Conservation (phyloP, 2,329 filamentous ascomycete species). For the Neofusicoccum umdonicola region DNA sequence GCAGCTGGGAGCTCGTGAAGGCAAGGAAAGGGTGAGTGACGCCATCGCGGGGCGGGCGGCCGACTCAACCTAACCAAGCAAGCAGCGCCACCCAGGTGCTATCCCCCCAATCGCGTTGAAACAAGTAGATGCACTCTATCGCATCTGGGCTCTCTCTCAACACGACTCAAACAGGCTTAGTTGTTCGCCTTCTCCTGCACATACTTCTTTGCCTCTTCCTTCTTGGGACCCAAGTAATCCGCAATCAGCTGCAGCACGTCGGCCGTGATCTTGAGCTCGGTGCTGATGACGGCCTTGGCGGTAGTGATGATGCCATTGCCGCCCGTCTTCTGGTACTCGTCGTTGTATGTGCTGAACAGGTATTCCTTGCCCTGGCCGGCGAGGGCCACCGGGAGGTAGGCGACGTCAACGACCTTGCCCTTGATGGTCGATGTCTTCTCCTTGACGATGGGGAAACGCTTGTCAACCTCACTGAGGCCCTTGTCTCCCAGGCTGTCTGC, state of each 20-base stretch:
- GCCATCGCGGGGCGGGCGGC: neutral
- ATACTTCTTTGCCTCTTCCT: slow-evolving; percentile 32
- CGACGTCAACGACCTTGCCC: slow-evolving; percentile 27
- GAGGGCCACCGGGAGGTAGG: slow-evolving; percentile 29
- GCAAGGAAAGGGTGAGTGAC: slow-evolving; percentile 11
- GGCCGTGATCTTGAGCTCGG: slow-evolving; percentile 38
- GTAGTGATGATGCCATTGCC: slow-evolving; percentile 36
- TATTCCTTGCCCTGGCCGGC: slow-evolving; percentile 33
- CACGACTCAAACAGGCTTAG: neutral
- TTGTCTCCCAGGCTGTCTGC: slow-evolving; percentile 59
- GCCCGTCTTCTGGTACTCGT: slow-evolving; percentile 40
- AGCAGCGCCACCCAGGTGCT: neutral
- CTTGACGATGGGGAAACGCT: slow-evolving; percentile 45
- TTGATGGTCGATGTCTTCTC: slow-evolving; percentile 47
- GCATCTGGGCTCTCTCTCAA: neutral
- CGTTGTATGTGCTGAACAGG: slow-evolving; percentile 35
- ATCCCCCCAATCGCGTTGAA: neutral
- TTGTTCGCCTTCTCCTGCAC: slow-evolving; percentile 31
- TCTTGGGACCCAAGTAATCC: slow-evolving; percentile 33
- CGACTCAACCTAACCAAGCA: slow-evolving; percentile 3
- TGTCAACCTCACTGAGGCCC: slow-evolving; percentile 36
- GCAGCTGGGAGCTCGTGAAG: neutral
- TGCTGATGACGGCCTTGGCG: slow-evolving; percentile 37
- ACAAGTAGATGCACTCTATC: neutral
- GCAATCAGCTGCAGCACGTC: slow-evolving; percentile 33